Base-by-base conservation (phyloP, 2,329 filamentous ascomycete species). In the Metarhizium brunneum region DNA sequence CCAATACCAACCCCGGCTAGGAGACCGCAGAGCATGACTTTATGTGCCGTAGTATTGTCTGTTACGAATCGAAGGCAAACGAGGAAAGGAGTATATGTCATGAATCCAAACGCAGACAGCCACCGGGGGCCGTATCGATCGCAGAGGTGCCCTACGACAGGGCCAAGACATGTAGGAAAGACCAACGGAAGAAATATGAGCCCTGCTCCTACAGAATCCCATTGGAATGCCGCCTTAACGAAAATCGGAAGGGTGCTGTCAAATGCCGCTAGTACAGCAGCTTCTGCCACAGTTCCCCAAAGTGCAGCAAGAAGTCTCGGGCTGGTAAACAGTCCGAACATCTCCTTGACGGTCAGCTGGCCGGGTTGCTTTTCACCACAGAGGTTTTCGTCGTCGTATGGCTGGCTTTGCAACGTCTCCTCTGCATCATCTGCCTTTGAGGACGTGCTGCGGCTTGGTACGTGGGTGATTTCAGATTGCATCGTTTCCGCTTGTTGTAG, bases 111-210 rank as follows among this genome's bases (percentile, higher is more conserved):
- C 4, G 66, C 64, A 8, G 68, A 62, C 6, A 69, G 59, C 67
- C 67, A 70, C 54, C 68, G 68, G 3, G 69, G 64, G 0, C 69
- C 69, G 53, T 69, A 68, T n/a, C 62, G 62, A 57, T 71, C 69
- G 10, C 67, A 61, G 40, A 68, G 29, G 20, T 50, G 53, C n/a
- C 69, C 69, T 6, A 68, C 57, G 3, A 68, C 8, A 2, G 69
- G 69, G 3, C 68, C 61, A 3, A 69, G 58, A 48, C 68, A 65
- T 7, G 63, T 62, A 2, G 69, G 69, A 2, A 69, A 36, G 14
- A 70, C 61, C 4, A 69, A 47, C 13, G 69, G 68, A 3, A 71
- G 60, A 53, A 70, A 71, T n/a, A 71, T 62, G 18, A 71, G 60
- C 1, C 69, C 69, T 2, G 65, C 65, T 8, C 69, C 69, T 20